Percentiles rank a stretch among this genome's conserved stretches.
These are phyloP conservation scores for Alloteropsis angusta DNA, from an alignment of 202 grass and related monocot genomes.

Conservation along the genomic window DNA sequence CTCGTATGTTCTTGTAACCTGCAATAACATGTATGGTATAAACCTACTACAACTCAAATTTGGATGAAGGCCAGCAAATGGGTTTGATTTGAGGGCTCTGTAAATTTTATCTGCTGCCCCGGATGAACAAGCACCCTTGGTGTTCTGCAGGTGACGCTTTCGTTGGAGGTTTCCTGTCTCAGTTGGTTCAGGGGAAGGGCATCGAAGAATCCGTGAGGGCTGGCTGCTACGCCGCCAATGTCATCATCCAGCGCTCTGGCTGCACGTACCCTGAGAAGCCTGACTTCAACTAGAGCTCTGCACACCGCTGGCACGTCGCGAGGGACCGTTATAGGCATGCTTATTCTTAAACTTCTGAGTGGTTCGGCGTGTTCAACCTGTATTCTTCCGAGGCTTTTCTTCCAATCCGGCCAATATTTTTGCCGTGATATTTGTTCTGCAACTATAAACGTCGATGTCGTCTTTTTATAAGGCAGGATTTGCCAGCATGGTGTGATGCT, in stretches of 20 bases:
- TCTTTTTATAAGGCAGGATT: slow-evolving; percentile 33
- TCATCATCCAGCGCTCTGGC: slow-evolving; percentile 78
- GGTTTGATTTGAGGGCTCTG: background rate
- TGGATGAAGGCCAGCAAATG: background rate
- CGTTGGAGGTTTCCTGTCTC: slow-evolving; percentile 93
- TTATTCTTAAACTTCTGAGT: background rate
- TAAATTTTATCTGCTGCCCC: background rate
- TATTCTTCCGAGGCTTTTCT: slow-evolving; percentile 32
- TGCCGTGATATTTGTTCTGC: slow-evolving; percentile 21
- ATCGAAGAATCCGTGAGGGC: slow-evolving; percentile 71
- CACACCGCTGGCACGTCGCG: background rate
- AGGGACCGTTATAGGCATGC: background rate
- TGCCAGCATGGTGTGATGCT: slow-evolving; percentile 24
- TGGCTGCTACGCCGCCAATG: slow-evolving; percentile 80
- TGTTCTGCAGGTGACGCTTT: slow-evolving; percentile 73
- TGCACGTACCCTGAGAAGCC: slow-evolving; percentile 98
- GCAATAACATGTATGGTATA: background rate
- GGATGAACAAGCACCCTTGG: background rate
- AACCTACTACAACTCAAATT: background rate
- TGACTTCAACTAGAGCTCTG: slow-evolving; percentile 70
- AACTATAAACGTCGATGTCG: background rate
- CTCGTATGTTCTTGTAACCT: background rate
- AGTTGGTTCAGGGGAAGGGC: slow-evolving; percentile 71
- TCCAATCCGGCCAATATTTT: slow-evolving; percentile 29
- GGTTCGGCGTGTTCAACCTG: slow-evolving; percentile 3